Percentiles rank a stretch among this genome's conserved stretches.
Evolutionary conservation across 495 filamentous ascomycete species (phyloP).

Genomic region (Penicillium crystallinum): DNA sequence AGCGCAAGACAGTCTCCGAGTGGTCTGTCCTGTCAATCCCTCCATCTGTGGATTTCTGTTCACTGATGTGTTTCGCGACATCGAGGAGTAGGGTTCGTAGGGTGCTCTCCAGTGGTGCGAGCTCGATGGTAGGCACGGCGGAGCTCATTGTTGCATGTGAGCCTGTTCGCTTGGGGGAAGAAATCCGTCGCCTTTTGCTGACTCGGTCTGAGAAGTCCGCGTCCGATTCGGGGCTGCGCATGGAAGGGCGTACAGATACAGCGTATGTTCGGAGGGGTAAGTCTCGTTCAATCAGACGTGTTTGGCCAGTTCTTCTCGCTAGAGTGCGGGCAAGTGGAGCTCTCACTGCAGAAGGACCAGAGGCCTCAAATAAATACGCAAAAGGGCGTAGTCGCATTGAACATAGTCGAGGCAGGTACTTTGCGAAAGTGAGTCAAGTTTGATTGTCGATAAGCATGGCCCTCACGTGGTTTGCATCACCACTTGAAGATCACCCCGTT

Average conservation of each 20-base stretch:
- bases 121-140: slow-evolving; percentile 42
- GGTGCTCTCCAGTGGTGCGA: slow-evolving; percentile 62
- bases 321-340: slow-evolving; percentile 15
- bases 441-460: slow-evolving; percentile 21
- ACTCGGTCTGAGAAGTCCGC: slow-evolving; percentile 21
- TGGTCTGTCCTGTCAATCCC: slow-evolving; percentile 15
- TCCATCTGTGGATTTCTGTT: slow-evolving; percentile 41
- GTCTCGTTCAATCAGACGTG: slow-evolving; percentile 8
- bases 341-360: slow-evolving; percentile 9
- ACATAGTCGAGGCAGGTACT: slow-evolving; percentile 1
- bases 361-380: slow-evolving; percentile 14
- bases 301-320: slow-evolving; percentile 8
- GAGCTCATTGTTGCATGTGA: slow-evolving; percentile 20
- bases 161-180: slow-evolving; percentile 12
- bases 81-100: slow-evolving; percentile 69
- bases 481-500: slow-evolving; percentile 4
- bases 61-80: slow-evolving; percentile 63
- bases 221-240: slow-evolving; percentile 24
- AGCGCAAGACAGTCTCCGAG: slow-evolving; percentile 56
- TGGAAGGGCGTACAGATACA: slow-evolving; percentile 18
- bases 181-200: slow-evolving; percentile 34
- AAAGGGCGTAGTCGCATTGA: slow-evolving; percentile 22
- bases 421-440: slow-evolving; percentile 10
- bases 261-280: slow-evolving; percentile 5
- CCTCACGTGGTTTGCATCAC: slow-evolving; percentile 28